Evolutionary conservation across 1,284 basidiomycete species (phyloP), one percentile per base, ranked within the genome.

Genomic region (Heterobasidion annosum): DNA sequence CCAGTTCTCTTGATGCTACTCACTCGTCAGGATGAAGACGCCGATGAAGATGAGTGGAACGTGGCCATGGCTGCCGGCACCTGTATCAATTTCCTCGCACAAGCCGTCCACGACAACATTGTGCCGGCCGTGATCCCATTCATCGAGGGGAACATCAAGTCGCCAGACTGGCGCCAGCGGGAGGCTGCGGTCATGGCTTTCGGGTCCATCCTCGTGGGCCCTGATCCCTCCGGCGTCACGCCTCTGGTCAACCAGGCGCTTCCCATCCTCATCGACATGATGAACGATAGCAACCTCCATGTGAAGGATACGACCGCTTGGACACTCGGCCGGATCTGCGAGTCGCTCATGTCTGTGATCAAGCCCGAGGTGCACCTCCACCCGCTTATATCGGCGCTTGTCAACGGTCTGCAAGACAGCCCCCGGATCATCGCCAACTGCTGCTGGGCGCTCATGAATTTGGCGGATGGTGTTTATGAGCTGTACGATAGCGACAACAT

Each of bases 111-210:
- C 55, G 96, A 99, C 68, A 77, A 82, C 19, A 91, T 99, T 61
- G 96, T 99, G 8, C 83, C 89, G 6, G 84, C 88, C 6, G 92
- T 98, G 54, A 94, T 99, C 57, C 96, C 97, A 2, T 99, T 98
- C 77, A 97, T 99, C 64, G 97, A 99, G 72, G 85, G 83, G 33
- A 88, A 98, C 73, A 98, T 99, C 78, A 92, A 92, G 65, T 75
- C 83, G 35, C 77, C 81, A 51, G 93, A 98, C 67, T 99, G 97
- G 96, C 92, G 93, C 66, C 77, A 86, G 54, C 92, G 97, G 53
- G 96, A 99, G 70, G 96, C 96, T 0, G 95, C 96, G 18, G 88
- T 98, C 60, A 98, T 98, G 93, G 88, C 94, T 46, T 99, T 99
- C 66, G 96, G 96, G 54, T 96, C 92, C 2, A 98, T 99, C 65